Base-by-base conservation (phyloP, 2,329 filamentous ascomycete species). In the Corynespora cassiicola region DNA sequence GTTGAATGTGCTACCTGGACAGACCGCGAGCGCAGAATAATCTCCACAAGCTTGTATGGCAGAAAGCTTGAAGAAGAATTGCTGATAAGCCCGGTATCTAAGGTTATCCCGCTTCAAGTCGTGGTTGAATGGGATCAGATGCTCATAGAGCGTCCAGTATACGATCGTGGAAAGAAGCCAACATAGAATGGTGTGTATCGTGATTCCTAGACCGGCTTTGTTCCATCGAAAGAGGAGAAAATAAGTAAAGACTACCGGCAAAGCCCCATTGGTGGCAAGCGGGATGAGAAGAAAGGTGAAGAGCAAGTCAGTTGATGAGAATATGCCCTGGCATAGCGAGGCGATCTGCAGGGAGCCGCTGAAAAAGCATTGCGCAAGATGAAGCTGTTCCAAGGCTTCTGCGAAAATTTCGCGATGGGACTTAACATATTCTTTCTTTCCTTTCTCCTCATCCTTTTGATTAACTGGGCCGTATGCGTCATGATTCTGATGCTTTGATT, bases 351-450 rank as follows among this genome's bases (percentile, higher is more conserved):
- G 38, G 10, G 50, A 52, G 22, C 28, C 41, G 31, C 46, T 44
- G 41, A 61, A 61, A 44, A 53, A 58, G 50, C 56, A 61, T 48
- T 61, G 56, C 5, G 46, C 22, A 39, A 55, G 58, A 39, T 61
- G 57, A 33, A 56, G 57, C 9, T 58, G 40, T 14, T 50, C 28
- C 14, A 56, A 44, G n/a, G n/a, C n/a, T n/a, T n/a, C n/a, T n/a
- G n/a, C n/a, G n/a, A n/a, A n/a, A n/a, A n/a, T n/a, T n/a, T n/a
- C n/a, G n/a, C n/a, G n/a, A n/a, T n/a, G n/a, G n/a, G n/a, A n/a
- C n/a, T n/a, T n/a, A n/a, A n/a, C 11, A 6, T 9, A 19, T 14
- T 29, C n/a, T 17, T 11, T 36, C 12, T 32, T 33, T 34, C 17
- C 17, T 23, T 20, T 26, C 8, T 3, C 10, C 18, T 31, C n/a